Evolutionary conservation across 352 stramenopile genomes (phyloP), one percentile per base, ranked within the genome.

Genomic region (Phytophthora sojae): DNA sequence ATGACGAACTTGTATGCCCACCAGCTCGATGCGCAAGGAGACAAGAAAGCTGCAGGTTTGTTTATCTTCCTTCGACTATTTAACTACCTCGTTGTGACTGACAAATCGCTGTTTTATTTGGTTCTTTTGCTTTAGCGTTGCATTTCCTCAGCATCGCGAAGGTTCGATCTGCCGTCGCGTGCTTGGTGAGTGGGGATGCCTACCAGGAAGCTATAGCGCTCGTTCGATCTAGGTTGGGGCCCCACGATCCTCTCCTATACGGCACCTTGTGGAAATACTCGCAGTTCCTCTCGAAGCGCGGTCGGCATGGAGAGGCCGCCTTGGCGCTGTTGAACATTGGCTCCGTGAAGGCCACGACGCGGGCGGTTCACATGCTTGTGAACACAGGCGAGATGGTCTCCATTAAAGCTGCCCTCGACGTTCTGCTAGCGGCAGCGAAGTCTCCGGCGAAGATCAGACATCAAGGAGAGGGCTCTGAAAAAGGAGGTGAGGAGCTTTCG

Each of bases 131-230:
- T 23, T 19, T 47, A 89, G 88, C 85, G 15, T 61, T 89, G 47
- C 76, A 91, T 60, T 94, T 82, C 35, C 64, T 93, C 9, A 79
- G 79, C 15, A 76, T 94, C 25, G 76, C 74, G 4, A 90, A 93
- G 57, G 72, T 91, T n/a, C 75, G 80, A 17, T 68, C 74, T 0
- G 85, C 86, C 9, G 59, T 89, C 4, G 55, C 71, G 26, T 82
- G 79, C 51, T 70, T 92, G 17, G 56, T 74, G 29, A 77, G 72
- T 23, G 80, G 76, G 3, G 49, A 74, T 12, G 64, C 81, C 39
- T 89, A 79, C 59, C 62, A 61, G 2, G 88, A 95, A 82, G 88
- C 88, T 2, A 59, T 93, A 12, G 79, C 76, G 4, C 71, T 95
- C 23, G 79, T 86, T 61, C 51, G 69, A 25, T 74, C 79, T 23